Evolutionary conservation across 352 stramenopile genomes (phyloP), one percentile per base, ranked within the genome.

Genomic region (Globisporangium cederbergense): DNA sequence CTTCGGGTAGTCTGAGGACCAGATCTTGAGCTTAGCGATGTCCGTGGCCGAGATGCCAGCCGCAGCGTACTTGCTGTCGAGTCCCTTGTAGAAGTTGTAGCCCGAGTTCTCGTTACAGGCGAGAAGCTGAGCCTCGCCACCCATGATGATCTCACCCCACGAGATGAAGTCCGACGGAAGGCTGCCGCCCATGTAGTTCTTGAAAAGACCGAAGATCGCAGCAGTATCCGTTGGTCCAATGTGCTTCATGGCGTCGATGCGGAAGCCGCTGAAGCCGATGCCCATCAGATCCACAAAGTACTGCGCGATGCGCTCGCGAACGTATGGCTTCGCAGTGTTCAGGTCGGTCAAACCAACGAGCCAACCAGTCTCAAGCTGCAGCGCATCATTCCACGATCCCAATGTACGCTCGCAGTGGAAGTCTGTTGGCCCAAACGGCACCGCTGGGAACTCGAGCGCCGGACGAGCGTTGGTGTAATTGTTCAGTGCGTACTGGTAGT

Each of bases 1-100:
- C 42, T 76, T 83, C 9, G 83, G 81, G 68, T 92, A 92, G 50
- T 89, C 83, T 0, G 70, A 84, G 49, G 79, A 89, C 83, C 79
- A 92, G 60, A 90, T 84, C 73, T 92, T 92, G 59, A 92, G 72
- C 54, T 92, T 92, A 20, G 59, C 55, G 10, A 92, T 80, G 58
- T 92, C 83, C 0, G 54, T 75, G 9, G 68, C 43, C 22, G 77
- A 81, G 60, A 90, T 72, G 9, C 81, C 83, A 9, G 73, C 75
- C 1, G 76, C 67, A 3, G 60, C 25, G 58, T 81, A 88, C 38
- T 71, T 65, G 2, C 64, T 52, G 42, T 90, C 81, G 11, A 91
- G 67, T 0, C 72, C 80, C 34, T 71, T 73, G 65, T 87, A 86
- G 47, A 85, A 91, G 47, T 90, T 88, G 70, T 87, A 89, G 3